Base-by-base conservation (phyloP, 2,329 filamentous ascomycete species). In the Colletotrichum australisinense region DNA sequence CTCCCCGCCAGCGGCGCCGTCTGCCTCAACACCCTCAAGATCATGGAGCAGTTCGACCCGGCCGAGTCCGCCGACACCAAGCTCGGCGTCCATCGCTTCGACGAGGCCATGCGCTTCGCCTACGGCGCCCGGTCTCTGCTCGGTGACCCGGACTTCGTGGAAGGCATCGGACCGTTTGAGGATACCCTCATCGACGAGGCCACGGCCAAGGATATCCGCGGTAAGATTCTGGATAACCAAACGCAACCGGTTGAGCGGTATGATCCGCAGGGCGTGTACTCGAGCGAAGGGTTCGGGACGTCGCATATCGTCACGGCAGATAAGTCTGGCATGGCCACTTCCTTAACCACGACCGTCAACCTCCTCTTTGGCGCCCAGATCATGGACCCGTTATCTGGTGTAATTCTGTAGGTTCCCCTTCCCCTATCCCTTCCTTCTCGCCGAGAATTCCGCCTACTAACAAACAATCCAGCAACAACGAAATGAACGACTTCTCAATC, bases 51-150 rank as follows among this genome's bases (percentile, higher is more conserved):
- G 22, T 98, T 93, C 81, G 83, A 87, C 4, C 81, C 84, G 49
- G 85, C 91, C 30, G 91, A 90, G 73, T 80, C 86, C 8, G 73
- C 82, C 12, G 84, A 89, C 56, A 81, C 82, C 24, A 92, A 94
- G 76, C 84, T 97, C 0, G 94, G 92, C 49, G 93, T 92, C 0
- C 97, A 98, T 82, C 90, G 94, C 16, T 88, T 98, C 76, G 91
- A 95, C 78, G 97, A 98, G 86, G 93, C 95, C 14, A 94, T 98
- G 85, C 90, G 95, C 26, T 98, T 97, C 81, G 95, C 91, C 3
- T 98, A 98, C 80, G 95, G 93, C 4, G 86, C 93, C 77, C 91
- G 95, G 70, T 88, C 91, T n/a, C 88, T 92, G 32, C 88, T 98
- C 0, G 96, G 95, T 5, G 97, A 98, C 80, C 97, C 96, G 0